These are phyloP conservation scores for Fragilariopsis cylindrus DNA, from an alignment of 108 stramenopile species.

Conservation along the genomic window DNA sequence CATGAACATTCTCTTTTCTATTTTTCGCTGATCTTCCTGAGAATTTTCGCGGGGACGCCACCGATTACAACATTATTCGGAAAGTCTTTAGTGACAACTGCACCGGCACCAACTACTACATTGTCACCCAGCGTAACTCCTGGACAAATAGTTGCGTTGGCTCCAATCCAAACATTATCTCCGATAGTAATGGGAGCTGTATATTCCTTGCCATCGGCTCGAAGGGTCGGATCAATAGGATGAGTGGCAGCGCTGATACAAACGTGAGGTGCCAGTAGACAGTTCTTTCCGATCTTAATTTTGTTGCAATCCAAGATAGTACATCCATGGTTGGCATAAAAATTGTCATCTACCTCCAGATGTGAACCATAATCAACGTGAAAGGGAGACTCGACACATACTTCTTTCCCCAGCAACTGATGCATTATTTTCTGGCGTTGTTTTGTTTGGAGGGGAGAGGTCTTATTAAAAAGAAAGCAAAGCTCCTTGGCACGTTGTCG, in stretches of 20 bases:
- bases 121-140: constrained; percentile 52
- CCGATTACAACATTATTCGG: constrained; percentile 43
- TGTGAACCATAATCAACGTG: constrained; percentile 62
- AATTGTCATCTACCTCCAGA: constrained; percentile 44
- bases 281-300: constrained; percentile 52
- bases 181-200: constrained; percentile 56
- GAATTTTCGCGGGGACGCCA: constrained; percentile 57
- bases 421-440: constrained; percentile 13
- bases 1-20: no score
- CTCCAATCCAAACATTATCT: constrained; percentile 69
- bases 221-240: constrained; percentile 41
- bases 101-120: constrained; percentile 56
- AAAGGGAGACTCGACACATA: constrained; percentile 57
- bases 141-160: constrained; percentile 51
- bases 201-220: constrained; percentile 41
- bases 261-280: constrained; percentile 53
- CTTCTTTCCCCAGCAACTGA: constrained; percentile 18
- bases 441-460: constrained; percentile 21
- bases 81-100: constrained; percentile 54
- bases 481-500: constrained; percentile 35
- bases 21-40: constrained; percentile 23
- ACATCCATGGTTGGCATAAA: constrained; percentile 69
- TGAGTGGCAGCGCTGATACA: constrained; percentile 56
- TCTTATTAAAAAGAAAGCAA: constrained; percentile 40
- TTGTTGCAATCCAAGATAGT: constrained; percentile 56